Conservation (phyloP, 1,139 yeast species). For the Torulaspora pretoriensis region DNA sequence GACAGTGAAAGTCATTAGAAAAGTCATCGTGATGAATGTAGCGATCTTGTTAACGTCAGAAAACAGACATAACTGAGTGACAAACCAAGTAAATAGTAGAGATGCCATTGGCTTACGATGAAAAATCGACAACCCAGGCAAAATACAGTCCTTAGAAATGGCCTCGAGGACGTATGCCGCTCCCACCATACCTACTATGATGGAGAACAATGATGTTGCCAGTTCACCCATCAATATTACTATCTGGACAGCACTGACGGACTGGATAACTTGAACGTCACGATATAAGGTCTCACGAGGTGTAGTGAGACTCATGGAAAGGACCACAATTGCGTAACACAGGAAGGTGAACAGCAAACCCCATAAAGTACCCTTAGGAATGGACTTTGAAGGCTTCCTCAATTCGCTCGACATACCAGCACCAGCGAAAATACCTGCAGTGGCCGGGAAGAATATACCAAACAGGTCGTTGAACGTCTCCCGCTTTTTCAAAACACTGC, state of each 20-base stretch:
- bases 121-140: constrained; percentile 70
- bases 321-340: constrained; percentile 68
- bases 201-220: constrained; percentile 84
- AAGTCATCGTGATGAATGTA: constrained; percentile 93
- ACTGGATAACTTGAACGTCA: constrained; percentile 81
- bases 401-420: constrained; percentile 98
- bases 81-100: constrained; percentile 67
- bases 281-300: constrained; percentile 71
- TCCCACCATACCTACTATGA: constrained; percentile 91
- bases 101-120: constrained; percentile 60
- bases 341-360: constrained; percentile 74
- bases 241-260: constrained; percentile 65
- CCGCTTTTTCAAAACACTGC: constrained; percentile 59
- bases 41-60: constrained; percentile 94
- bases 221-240: constrained; percentile 82
- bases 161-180: constrained; percentile 90
- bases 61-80: constrained; percentile 79
- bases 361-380: constrained; percentile 83
- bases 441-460: constrained; percentile 96
- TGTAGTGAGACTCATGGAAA: constrained; percentile 72
- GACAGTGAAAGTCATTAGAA: constrained; percentile 88
- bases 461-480: constrained; percentile 82
- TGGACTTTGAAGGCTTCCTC: constrained; percentile 75
- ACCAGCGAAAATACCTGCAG: constrained; percentile 98
- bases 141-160: constrained; percentile 76